Percentiles rank a stretch among this genome's conserved stretches.
phyloP scores from a whole-genome alignment of 768 basidiomycete species.

The Candolleomyces aberdarensis region DNA sequence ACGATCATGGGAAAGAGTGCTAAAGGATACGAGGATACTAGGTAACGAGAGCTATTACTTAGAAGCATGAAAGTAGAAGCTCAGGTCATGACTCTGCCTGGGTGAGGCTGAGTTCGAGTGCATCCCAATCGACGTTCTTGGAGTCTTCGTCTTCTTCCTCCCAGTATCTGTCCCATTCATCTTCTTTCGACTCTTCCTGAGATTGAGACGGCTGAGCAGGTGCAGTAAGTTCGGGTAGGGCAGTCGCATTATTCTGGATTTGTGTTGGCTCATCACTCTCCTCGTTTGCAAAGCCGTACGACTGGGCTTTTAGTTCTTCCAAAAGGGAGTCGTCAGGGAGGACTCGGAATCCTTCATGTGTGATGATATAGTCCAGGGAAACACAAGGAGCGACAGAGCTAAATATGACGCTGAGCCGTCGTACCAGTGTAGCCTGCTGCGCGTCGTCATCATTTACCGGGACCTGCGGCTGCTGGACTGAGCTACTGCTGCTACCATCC shows the following conservation, averaged over 20 bases:
- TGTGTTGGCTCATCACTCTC: neutral
- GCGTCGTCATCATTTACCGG: slow-evolving; percentile 17
- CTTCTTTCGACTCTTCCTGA: slow-evolving; percentile 14
- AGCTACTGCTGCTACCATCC: neutral
- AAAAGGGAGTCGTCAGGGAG: slow-evolving; percentile 12
- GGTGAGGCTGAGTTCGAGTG: slow-evolving; percentile 16
- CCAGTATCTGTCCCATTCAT: slow-evolving; percentile 30
- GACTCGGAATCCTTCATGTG: slow-evolving; percentile 50
- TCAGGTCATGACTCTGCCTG: neutral
- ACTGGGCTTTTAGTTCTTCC: neutral
- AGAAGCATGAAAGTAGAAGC: neutral
- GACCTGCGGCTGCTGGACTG: slow-evolving; percentile 7
- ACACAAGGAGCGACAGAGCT: slow-evolving; percentile 55
- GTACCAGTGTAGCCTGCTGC: slow-evolving; percentile 51
- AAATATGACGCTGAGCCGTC: slow-evolving; percentile 77
- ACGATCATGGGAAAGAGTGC: too few species aligned
- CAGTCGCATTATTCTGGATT: neutral
- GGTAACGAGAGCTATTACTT: too few species aligned
- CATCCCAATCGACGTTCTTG: slow-evolving; percentile 33
- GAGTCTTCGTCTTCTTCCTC: slow-evolving; percentile 44
- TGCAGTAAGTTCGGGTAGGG: neutral
- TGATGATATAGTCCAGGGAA: slow-evolving; percentile 76
- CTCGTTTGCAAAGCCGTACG: neutral
- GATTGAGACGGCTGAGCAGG: slow-evolving; percentile 1
- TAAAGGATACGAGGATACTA: too few species aligned